Evolutionary conservation across 2,329 filamentous ascomycete species (phyloP).

Genomic region (Pseudogymnoascus sp.): DNA sequence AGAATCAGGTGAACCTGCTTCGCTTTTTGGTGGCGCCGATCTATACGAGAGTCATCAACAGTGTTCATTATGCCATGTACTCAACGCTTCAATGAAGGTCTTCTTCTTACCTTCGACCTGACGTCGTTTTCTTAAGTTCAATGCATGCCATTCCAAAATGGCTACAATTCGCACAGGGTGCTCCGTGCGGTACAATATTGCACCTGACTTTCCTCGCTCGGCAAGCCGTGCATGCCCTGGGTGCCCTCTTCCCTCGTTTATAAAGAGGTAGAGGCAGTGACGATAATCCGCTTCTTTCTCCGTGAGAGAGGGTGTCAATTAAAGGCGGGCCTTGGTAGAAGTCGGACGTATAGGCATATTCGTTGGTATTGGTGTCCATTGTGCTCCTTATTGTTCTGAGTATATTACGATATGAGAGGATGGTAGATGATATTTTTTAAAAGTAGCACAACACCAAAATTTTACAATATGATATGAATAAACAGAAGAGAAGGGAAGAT

Average conservation of each 20-base stretch:
- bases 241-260: slow-evolving; percentile 8
- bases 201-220: slow-evolving; percentile 17
- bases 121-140: background rate
- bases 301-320: background rate
- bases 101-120: background rate
- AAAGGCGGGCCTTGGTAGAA: background rate
- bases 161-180: slow-evolving; percentile 17
- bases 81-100: background rate
- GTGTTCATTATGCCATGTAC: background rate
- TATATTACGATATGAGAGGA: background rate
- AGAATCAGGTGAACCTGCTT: background rate
- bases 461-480: background rate
- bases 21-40: background rate
- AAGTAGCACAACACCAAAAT: background rate
- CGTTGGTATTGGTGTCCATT: background rate
- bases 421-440: background rate
- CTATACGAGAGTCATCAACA: background rate
- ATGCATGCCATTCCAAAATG: slow-evolving; percentile 14
- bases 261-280: background rate
- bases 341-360: background rate
- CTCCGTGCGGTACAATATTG: slow-evolving; percentile 14
- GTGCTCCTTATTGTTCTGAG: background rate
- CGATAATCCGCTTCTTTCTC: background rate
- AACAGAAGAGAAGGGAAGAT: background rate
- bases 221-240: slow-evolving; percentile 14